A percentile compares a stretch with the other conserved stretches of the same genome.
phyloP scores from a whole-genome alignment of 768 basidiomycete species.

The Hortiboletus campestris region DNA sequence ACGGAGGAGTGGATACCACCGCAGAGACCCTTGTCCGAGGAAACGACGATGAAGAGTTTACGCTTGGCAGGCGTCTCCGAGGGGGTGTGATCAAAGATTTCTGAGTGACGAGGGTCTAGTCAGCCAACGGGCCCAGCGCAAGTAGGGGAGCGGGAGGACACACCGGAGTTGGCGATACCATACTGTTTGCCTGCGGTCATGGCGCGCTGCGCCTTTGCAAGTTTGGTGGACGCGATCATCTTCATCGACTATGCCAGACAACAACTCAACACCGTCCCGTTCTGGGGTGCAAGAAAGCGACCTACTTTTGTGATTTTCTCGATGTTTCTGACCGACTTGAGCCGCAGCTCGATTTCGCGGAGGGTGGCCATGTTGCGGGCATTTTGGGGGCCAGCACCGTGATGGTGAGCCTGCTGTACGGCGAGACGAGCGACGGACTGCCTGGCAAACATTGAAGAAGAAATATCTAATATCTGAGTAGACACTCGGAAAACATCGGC shows the following conservation, averaged over 20 bases:
- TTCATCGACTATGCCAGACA: constrained; percentile 77
- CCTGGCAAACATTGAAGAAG: constrained; percentile 47
- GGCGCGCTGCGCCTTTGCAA: constrained; percentile 91
- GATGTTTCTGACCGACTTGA: constrained; percentile 96
- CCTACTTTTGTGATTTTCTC: constrained; percentile 99
- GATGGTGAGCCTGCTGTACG: constrained; percentile 36
- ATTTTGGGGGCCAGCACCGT: constrained; percentile 40
- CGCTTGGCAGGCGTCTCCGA: constrained; percentile 66
- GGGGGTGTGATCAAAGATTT: constrained; percentile 81
- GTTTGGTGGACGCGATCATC: constrained; percentile 98
- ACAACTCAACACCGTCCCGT: background rate
- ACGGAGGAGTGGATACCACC: constrained; percentile 99
- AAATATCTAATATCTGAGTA: background rate
- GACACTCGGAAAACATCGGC: constrained; percentile 37
- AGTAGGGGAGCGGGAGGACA: constrained; percentile 9
- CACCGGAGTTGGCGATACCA: constrained; percentile 88
- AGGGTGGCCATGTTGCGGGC: constrained; percentile 95
- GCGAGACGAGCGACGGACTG: constrained; percentile 45
- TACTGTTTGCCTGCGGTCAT: constrained; percentile 91
- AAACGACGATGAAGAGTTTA: constrained; percentile 91
- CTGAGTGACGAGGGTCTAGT: constrained; percentile 39
- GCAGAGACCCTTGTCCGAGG: constrained; percentile 98
- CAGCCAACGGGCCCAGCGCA: background rate
- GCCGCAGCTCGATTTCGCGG: constrained; percentile 93
- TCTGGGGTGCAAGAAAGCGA: constrained; percentile 2